Percentiles rank a stretch among this genome's conserved stretches.
Evolutionary conservation across 2,329 filamentous ascomycete species (phyloP).

Genomic region (Metarhizium anisopliae): DNA sequence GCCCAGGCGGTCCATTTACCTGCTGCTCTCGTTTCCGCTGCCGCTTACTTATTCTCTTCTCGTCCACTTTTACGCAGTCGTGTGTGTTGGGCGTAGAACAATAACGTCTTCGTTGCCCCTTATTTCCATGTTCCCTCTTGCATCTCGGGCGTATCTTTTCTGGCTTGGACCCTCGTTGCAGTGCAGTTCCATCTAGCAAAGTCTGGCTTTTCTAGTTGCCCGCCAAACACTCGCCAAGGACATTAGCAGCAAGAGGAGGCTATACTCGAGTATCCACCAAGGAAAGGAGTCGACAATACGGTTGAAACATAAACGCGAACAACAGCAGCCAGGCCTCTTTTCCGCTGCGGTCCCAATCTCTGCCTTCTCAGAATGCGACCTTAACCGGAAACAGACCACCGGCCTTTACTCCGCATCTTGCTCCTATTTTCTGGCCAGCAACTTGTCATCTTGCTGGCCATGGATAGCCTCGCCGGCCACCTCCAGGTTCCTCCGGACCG

Average conservation of each 20-base stretch:
- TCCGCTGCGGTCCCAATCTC: slow-evolving; percentile 3
- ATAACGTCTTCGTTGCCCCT: neutral
- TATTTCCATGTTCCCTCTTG: neutral
- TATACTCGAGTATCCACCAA: neutral
- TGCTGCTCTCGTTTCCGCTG: neutral
- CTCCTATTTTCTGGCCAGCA: neutral
- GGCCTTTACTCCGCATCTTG: neutral
- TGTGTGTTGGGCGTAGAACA: neutral
- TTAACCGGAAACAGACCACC: slow-evolving; percentile 1
- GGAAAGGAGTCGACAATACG: neutral
- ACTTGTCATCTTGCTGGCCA: slow-evolving; percentile 12
- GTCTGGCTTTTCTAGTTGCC: neutral
- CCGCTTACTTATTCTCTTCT: neutral
- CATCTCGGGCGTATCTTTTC: neutral
- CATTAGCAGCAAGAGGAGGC: neutral
- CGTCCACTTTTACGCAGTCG: neutral
- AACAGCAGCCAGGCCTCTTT: neutral
- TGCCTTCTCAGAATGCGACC: slow-evolving; percentile 9
- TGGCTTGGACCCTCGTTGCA: neutral
- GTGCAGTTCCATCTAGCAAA: neutral
- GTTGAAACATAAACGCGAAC: neutral
- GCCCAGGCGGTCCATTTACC: neutral
- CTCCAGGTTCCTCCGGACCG: slow-evolving; percentile 43
- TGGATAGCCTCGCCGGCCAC: slow-evolving; percentile 35
- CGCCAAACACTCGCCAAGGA: neutral